A percentile compares a stretch with the other conserved stretches of the same genome.
Evolutionary conservation across 768 basidiomycete species (phyloP).

Genomic region (Hypholoma fasciculare): DNA sequence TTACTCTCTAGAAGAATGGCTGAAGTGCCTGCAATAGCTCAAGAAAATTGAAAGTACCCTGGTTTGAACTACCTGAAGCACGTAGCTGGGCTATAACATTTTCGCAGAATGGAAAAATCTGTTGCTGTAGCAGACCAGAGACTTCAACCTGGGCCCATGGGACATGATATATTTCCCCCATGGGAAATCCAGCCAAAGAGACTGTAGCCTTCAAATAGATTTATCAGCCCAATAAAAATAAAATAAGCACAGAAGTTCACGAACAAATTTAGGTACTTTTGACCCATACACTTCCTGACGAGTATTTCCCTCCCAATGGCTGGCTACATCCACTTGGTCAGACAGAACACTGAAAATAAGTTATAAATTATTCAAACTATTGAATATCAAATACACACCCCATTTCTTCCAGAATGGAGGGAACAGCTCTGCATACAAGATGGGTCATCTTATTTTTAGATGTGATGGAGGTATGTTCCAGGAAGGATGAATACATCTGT

Average conservation of each 20-base stretch:
- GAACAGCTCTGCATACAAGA: constrained; percentile 10
- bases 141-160: constrained; percentile 12
- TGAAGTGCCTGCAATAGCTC: constrained; percentile 8
- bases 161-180: constrained; percentile 11
- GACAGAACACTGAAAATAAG: constrained; percentile 7
- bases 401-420: constrained; percentile 11
- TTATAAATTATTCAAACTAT: not conserved
- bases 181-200: constrained; percentile 11
- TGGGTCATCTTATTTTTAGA: constrained; percentile 15
- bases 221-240: not conserved
- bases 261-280: constrained; percentile 11
- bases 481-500: constrained; percentile 8
- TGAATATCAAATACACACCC: constrained; percentile 2
- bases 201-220: not conserved
- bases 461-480: constrained; percentile 8
- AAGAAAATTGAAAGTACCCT: constrained; percentile 14
- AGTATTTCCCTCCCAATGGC: constrained; percentile 14
- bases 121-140: not conserved
- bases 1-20: constrained; percentile 13
- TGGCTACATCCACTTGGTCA: constrained; percentile 8
- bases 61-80: constrained; percentile 7
- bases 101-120: constrained; percentile 13
- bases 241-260: not conserved
- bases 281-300: constrained; percentile 9
- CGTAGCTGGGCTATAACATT: constrained; percentile 4